A percentile compares a stretch with the other conserved stretches of the same genome.
Conservation (phyloP, 768 basidiomycete genomes). For the Cystofilobasidium ferigula region DNA sequence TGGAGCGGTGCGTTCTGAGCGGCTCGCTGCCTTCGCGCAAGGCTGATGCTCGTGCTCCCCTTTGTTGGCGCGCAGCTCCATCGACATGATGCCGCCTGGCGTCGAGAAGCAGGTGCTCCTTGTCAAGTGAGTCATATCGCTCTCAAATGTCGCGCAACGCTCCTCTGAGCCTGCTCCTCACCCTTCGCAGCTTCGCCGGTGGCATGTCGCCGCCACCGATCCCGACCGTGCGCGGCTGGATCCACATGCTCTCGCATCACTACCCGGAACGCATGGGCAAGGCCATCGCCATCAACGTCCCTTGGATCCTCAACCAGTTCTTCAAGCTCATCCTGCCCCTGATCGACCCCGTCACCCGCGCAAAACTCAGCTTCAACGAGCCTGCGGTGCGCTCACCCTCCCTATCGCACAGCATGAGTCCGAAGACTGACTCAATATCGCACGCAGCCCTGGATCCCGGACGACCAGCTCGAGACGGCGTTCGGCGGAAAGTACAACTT, state of each 20-base stretch:
- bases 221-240: slow-evolving; percentile 21
- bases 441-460: slow-evolving; percentile 17
- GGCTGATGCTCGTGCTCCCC: neutral
- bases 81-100: slow-evolving; percentile 20
- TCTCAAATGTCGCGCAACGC: neutral
- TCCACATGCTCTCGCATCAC: slow-evolving; percentile 19
- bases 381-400: neutral
- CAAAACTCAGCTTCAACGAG: slow-evolving; percentile 24
- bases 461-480: slow-evolving; percentile 16
- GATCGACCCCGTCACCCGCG: slow-evolving; percentile 25
- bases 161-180: neutral
- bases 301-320: slow-evolving; percentile 15
- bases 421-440: neutral
- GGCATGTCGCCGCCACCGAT: slow-evolving; percentile 20
- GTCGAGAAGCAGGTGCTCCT: slow-evolving; percentile 26
- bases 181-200: slow-evolving; percentile 20
- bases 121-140: slow-evolving; percentile 11
- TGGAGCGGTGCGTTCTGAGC: slow-evolving; percentile 14
- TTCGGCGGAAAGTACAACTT: slow-evolving; percentile 20
- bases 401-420: neutral
- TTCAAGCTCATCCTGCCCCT: slow-evolving; percentile 25
- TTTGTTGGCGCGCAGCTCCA: neutral
- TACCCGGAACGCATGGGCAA: slow-evolving; percentile 26
- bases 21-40: neutral
- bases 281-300: slow-evolving; percentile 25